phyloP scores from a whole-genome alignment of 306 rosid genomes.

The Prunus persica region Prunus_persica_NCBIv2 NC_034009.1:41054001-41054500 shows the following conservation, averaged over 20 bases:
- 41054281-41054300: slow-evolving; percentile 65
- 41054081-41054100: slow-evolving; percentile 21
- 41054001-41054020: slow-evolving; percentile 19
- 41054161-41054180: slow-evolving; percentile 63
- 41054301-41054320: slow-evolving; percentile 72
- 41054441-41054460: not conserved
- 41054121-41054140: slow-evolving; percentile 40
- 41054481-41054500: not conserved
- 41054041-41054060: slow-evolving; percentile 34
- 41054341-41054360: slow-evolving; percentile 89
- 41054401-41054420: slow-evolving; percentile 75
- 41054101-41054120: slow-evolving; percentile 47
- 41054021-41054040: slow-evolving; percentile 37
- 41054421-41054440: slow-evolving; percentile 69
- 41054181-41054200: slow-evolving; percentile 47
- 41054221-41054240: slow-evolving; percentile 81
- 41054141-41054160: slow-evolving; percentile 45
- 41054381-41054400: slow-evolving; percentile 81
- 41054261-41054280: slow-evolving; percentile 75
- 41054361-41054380: slow-evolving; percentile 78
- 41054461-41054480: not conserved
- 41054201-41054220: slow-evolving; percentile 52
- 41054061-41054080: slow-evolving; percentile 45
- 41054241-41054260: slow-evolving; percentile 45
- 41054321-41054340: slow-evolving; percentile 84